Evolutionary conservation across 2,329 filamentous ascomycete genomes (phyloP).

Genomic region (Xylaria sp.): DNA sequence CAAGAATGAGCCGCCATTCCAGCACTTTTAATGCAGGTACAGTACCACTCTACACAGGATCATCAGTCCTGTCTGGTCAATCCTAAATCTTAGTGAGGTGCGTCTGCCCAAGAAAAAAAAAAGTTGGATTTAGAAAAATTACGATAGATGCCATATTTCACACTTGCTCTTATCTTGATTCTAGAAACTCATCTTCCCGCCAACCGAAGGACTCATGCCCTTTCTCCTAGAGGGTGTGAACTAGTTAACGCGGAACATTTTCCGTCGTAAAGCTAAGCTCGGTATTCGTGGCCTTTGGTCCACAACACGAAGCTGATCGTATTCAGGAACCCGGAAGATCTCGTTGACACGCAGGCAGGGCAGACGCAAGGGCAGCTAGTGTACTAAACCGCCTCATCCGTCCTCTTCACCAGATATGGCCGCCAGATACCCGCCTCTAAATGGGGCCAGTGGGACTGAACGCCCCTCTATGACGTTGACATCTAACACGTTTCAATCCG

Average conservation of each 20-base stretch:
- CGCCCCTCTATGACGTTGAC: constrained; percentile 28
- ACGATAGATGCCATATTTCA: not conserved
- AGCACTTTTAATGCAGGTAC: constrained; percentile 34
- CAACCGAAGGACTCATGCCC: not conserved
- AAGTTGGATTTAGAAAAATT: not conserved
- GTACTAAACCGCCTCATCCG: constrained; percentile 4
- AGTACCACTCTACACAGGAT: constrained; percentile 23
- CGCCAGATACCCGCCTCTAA: constrained; percentile 17
- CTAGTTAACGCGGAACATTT: not conserved
- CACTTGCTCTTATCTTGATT: not conserved
- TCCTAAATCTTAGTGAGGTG: not conserved
- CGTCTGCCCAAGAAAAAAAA: not conserved
- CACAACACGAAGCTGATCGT: constrained; percentile 2
- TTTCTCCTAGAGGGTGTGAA: not conserved
- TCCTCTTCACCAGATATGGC: constrained; percentile 11
- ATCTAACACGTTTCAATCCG: not conserved
- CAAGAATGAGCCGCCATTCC: constrained; percentile 27
- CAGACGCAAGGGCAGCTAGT: not conserved
- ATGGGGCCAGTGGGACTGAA: constrained; percentile 19
- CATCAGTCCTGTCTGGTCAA: constrained; percentile 4
- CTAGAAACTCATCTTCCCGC: not conserved
- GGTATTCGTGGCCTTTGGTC: constrained; percentile 2
- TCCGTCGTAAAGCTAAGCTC: not conserved
- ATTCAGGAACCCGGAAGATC: constrained; percentile 19
- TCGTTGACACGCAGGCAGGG: constrained; percentile 2